Conservation (phyloP, 768 basidiomycete genomes). For the Suillus americanus region DNA sequence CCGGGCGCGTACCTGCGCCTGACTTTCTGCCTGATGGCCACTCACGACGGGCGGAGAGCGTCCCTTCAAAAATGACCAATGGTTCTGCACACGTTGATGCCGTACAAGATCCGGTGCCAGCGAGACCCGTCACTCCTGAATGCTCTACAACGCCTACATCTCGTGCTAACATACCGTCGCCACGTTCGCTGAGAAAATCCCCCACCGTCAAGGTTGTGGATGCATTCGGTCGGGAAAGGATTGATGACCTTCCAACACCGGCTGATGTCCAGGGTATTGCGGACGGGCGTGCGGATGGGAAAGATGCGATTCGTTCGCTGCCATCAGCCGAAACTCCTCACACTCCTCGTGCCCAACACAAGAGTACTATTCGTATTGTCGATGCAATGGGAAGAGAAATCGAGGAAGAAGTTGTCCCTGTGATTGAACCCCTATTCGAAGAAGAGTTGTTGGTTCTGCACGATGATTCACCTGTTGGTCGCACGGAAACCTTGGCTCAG, state of each 20-base stretch:
- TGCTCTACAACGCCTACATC: conserved; percentile 22
- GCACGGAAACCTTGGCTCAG: conserved; percentile 52
- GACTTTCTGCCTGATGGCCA: background rate
- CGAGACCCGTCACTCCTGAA: conserved; percentile 23
- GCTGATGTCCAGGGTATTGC: background rate
- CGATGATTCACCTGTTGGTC: conserved; percentile 30
- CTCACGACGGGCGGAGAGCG: background rate
- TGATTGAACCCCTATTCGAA: conserved; percentile 18
- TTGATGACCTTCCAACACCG: conserved; percentile 13
- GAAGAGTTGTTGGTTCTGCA: conserved; percentile 21
- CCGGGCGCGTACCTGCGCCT: conserved; percentile 17
- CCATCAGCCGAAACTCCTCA: conserved; percentile 13
- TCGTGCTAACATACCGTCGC: conserved; percentile 25
- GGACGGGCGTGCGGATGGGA: conserved; percentile 20
- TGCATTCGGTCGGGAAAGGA: conserved; percentile 60
- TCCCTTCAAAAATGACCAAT: background rate
- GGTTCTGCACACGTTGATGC: conserved; percentile 11
- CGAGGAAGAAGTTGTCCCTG: conserved; percentile 28
- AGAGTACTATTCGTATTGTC: conserved; percentile 54
- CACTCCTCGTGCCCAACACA: conserved; percentile 28
- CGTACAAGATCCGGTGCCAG: conserved; percentile 4
- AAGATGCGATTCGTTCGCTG: conserved; percentile 13
- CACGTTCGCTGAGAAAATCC: conserved; percentile 43
- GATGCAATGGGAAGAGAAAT: conserved; percentile 71
- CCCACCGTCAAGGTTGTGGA: conserved; percentile 66